phyloP scores from a whole-genome alignment of 2,329 filamentous ascomycete species.

The Ophiostoma australiae region DNA sequence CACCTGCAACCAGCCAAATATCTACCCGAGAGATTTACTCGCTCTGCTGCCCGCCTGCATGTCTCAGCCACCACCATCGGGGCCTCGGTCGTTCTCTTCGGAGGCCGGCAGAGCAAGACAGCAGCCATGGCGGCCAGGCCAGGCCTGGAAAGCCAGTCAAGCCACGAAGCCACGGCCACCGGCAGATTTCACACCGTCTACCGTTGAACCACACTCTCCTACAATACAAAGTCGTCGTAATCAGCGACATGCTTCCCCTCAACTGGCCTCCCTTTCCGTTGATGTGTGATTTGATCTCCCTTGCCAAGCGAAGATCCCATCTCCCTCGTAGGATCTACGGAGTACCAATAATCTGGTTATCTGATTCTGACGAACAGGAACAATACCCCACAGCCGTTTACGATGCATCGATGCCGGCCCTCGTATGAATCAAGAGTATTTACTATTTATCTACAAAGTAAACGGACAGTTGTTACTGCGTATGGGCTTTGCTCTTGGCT shows the following conservation, averaged over 20 bases:
- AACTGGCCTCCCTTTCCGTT: neutral
- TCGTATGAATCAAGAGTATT: too few species aligned
- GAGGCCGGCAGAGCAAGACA: neutral
- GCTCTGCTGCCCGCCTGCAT: neutral
- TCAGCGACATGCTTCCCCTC: neutral
- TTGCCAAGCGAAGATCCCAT: conserved; percentile 9
- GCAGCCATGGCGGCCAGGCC: neutral
- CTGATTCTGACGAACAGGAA: neutral
- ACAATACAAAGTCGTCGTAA: neutral
- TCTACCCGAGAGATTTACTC: neutral
- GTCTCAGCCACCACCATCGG: conserved; percentile 2
- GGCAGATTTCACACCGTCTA: neutral
- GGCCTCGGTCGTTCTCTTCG: conserved; percentile 5
- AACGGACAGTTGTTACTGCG: too few species aligned
- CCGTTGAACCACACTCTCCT: neutral
- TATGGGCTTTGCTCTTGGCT: neutral
- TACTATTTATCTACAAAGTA: too few species aligned
- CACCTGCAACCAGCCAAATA: neutral
- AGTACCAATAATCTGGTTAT: neutral
- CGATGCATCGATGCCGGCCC: too few species aligned
- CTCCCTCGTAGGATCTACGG: neutral
- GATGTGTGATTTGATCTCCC: conserved; percentile 1
- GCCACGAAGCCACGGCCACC: neutral
- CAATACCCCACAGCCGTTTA: neutral
- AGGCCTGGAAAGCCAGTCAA: neutral